Percentiles rank a stretch among this genome's conserved stretches.
Evolutionary conservation across 768 basidiomycete genomes (phyloP).

Genomic region (Leccinum pellstonianum): DNA sequence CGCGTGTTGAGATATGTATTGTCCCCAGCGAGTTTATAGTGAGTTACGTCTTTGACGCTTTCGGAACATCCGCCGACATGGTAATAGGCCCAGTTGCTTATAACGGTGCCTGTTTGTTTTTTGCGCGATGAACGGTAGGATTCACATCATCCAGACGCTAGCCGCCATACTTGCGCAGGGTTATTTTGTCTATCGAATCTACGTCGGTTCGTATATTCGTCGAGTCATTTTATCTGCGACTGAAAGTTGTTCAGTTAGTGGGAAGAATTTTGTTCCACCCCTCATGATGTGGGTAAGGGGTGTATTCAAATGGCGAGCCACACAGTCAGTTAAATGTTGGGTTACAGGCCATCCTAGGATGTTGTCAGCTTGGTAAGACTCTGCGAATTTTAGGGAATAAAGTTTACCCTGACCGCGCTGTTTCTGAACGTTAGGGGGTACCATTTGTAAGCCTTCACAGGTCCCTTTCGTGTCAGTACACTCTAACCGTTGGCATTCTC

Average conservation of each 20-base stretch:
- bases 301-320: not conserved
- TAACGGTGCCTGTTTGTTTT: not conserved
- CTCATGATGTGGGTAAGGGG: slow-evolving; percentile 12
- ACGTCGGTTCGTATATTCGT: slow-evolving; percentile 2
- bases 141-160: slow-evolving; percentile 4
- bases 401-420: not conserved
- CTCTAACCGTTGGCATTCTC: not conserved
- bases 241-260: slow-evolving; percentile 5
- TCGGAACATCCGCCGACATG: not conserved
- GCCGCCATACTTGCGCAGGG: slow-evolving; percentile 8
- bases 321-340: not conserved
- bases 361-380: slow-evolving; percentile 12
- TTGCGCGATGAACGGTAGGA: not conserved
- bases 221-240: no score
- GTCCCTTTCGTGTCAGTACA: not conserved
- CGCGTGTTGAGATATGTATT: not conserved
- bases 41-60: not conserved
- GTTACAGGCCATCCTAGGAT: slow-evolving; percentile 2
- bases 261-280: slow-evolving; percentile 2
- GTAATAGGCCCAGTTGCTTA: slow-evolving; percentile 7
- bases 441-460: not conserved
- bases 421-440: not conserved
- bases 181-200: slow-evolving; percentile 16
- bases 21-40: slow-evolving; percentile 9
- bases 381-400: no score